These are phyloP conservation scores for Venturia effusa DNA, from an alignment of 2,329 filamentous ascomycete genomes.

Conservation along the genomic window DNA sequence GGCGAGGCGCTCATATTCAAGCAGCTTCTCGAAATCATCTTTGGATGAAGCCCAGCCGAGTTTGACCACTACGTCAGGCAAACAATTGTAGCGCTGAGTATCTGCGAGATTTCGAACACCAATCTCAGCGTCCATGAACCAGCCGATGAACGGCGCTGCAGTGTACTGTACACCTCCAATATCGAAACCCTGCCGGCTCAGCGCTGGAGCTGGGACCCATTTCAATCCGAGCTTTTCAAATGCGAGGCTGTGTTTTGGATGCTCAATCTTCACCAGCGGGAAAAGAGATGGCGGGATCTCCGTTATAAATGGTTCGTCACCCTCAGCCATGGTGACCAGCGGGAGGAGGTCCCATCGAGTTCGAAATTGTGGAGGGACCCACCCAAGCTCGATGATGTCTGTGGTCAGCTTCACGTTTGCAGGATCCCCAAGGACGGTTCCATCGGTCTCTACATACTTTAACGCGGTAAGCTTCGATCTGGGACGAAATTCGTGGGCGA, in stretches of 20 bases:
- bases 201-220: slow-evolving; percentile 19
- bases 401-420: slow-evolving; percentile 17
- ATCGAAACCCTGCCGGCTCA: slow-evolving; percentile 20
- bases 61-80: slow-evolving; percentile 16
- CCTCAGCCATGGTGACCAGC: slow-evolving; percentile 20
- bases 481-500: background rate
- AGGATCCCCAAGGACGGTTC: slow-evolving; percentile 19
- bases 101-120: slow-evolving; percentile 21
- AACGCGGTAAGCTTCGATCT: background rate
- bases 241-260: slow-evolving; percentile 16
- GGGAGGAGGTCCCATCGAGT: slow-evolving; percentile 20
- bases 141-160: slow-evolving; percentile 21
- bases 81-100: slow-evolving; percentile 18
- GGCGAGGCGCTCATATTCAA: slow-evolving; percentile 17
- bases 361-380: slow-evolving; percentile 17
- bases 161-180: slow-evolving; percentile 21
- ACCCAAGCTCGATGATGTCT: slow-evolving; percentile 20
- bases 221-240: slow-evolving; percentile 19
- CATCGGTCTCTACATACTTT: slow-evolving; percentile 15
- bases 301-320: slow-evolving; percentile 17
- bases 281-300: slow-evolving; percentile 15
- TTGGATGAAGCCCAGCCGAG: slow-evolving; percentile 10
- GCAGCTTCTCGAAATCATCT: slow-evolving; percentile 16
- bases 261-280: slow-evolving; percentile 16
- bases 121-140: slow-evolving; percentile 24